A percentile compares a stretch with the other conserved stretches of the same genome.
Conservation (phyloP, 495 filamentous ascomycete species). For the Elaphomyces granulatus region DNA sequence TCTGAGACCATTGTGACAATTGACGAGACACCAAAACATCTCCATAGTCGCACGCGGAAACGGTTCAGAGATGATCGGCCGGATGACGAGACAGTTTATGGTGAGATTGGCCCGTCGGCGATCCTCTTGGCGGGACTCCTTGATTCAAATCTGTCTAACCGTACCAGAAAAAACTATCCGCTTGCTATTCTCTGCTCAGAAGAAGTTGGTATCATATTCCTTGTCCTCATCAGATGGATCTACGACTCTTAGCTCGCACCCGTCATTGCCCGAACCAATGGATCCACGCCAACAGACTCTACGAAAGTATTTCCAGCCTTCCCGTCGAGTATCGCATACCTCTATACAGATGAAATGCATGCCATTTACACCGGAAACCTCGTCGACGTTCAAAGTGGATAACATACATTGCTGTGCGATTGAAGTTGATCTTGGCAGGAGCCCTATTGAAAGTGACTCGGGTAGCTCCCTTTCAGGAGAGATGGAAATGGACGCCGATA, state of each 20-base stretch:
- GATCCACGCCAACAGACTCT: conserved; percentile 34
- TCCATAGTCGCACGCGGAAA: conserved; percentile 38
- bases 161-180: conserved; percentile 31
- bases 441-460: conserved; percentile 13
- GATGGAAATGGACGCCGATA: conserved; percentile 24
- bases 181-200: conserved; percentile 30
- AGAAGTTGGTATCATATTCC: conserved; percentile 7
- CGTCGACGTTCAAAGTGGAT: too few species aligned
- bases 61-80: conserved; percentile 37
- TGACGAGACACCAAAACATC: conserved; percentile 24
- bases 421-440: not conserved
- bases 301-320: conserved; percentile 30
- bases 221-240: not conserved
- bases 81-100: conserved; percentile 31
- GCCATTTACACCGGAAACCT: too few species aligned
- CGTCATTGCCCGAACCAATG: conserved; percentile 15
- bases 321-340: too few species aligned
- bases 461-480: conserved; percentile 14
- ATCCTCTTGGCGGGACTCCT: not conserved
- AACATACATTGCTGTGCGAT: too few species aligned
- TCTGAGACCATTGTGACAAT: conserved; percentile 12
- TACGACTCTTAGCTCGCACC: not conserved
- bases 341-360: too few species aligned
- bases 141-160: not conserved
- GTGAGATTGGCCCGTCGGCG: conserved; percentile 13